Evolutionary conservation across 345 rosid species (phyloP).

Genomic region (Bretschneidera sinensis): DNA sequence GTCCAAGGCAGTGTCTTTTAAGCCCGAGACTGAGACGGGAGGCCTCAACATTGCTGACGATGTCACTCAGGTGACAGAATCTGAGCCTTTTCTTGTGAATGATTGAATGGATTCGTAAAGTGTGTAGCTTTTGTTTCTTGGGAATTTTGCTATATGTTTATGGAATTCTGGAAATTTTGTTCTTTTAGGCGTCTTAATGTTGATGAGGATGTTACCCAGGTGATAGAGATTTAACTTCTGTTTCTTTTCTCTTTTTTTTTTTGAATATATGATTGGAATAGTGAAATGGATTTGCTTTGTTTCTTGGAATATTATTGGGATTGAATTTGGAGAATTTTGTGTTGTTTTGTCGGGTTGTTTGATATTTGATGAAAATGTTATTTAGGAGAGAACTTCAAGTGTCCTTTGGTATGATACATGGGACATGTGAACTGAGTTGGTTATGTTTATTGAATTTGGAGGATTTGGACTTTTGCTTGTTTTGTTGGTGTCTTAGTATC

Average conservation of each 20-base stretch:
- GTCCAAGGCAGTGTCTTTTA: constrained; percentile 61
- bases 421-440: background rate
- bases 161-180: background rate
- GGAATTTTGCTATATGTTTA: background rate
- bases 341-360: too few species aligned
- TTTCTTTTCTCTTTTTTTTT: too few species aligned
- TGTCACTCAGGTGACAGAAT: constrained; percentile 60
- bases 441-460: background rate
- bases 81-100: background rate
- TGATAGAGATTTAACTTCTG: background rate
- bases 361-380: background rate
- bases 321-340: background rate
- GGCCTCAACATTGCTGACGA: constrained; percentile 82
- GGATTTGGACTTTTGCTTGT: too few species aligned
- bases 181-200: background rate
- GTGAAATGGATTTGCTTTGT: constrained; percentile 7
- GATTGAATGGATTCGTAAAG: background rate
- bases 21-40: constrained; percentile 49
- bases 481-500: background rate
- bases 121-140: constrained; percentile 6
- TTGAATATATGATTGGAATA: background rate
- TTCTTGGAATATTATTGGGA: background rate
- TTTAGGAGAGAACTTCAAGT: background rate
- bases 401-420: too few species aligned
- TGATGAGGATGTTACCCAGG: background rate